Evolutionary conservation across 345 rosid species (phyloP), one percentile per base, ranked within the genome.

Genomic region (Melastoma malabathricum): DNA sequence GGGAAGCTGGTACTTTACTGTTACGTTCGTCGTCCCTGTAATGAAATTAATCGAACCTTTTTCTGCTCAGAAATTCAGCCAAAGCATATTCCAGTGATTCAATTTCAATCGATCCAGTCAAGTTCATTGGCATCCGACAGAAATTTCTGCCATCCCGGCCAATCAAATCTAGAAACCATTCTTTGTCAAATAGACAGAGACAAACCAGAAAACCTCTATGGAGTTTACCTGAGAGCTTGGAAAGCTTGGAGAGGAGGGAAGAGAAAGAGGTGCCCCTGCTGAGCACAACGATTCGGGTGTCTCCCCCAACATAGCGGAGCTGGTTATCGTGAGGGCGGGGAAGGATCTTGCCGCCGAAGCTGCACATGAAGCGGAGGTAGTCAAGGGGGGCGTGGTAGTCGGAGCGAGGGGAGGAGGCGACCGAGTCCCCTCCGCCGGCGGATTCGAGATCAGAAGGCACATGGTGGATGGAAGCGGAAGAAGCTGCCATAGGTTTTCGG

Each of bases 251-350:
- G 54, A 87, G 66, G 45, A 92, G 75, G 34, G 84, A 64, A 1
- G 84, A 44, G 61, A 74, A 82, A 53, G 77, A 54, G 58, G 85
- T 72, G 61, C 81, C 63, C 34, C 94, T 96, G 48, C 81, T 73
- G 71, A 79, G 63, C 15, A 84, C 86, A 31, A 92, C 94, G 64
- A 92, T 87, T 34, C 96, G 83, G 58, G 95, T 92, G 54, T 92
- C 98, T 4, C 98, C 98, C 47, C 96, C 95, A 45, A 82, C 95
- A 55, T 92, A 92, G 18, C 93, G 87, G 51, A 92, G 95, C 63
- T 80, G 88, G 19, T 82, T 87, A 57, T 92, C 98, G 23, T 86
- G 90, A 0, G 98, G 98, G 46, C 98, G 93, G 43, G 98, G 98
- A 44, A 92, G 69, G 65, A 92, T 92, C 75, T 79, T 92, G 41